A percentile compares a stretch with the other conserved stretches of the same genome.
These are phyloP conservation scores for Hyaloscypha variabilis DNA, from an alignment of 495 filamentous ascomycete species.

Conservation along the genomic window DNA sequence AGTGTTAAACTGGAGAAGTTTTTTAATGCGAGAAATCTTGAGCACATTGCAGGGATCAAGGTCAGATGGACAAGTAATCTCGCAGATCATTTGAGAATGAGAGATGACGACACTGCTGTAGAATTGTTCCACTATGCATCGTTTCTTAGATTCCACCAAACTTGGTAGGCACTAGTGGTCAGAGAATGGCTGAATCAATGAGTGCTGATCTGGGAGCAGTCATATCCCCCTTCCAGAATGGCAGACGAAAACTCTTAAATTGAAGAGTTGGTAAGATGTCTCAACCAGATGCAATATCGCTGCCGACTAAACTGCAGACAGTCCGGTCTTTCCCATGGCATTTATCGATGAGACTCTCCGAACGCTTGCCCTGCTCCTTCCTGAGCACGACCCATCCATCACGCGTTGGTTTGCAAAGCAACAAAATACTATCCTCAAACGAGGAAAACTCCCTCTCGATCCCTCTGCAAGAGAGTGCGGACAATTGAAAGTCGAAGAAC, in stretches of 20 bases:
- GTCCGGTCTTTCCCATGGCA: constrained; percentile 35
- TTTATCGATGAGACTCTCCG: constrained; percentile 49
- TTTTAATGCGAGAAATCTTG: constrained; percentile 38
- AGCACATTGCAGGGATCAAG: constrained; percentile 40
- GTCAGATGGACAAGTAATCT: constrained; percentile 47
- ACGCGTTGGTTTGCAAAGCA: constrained; percentile 36
- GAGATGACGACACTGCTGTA: constrained; percentile 42
- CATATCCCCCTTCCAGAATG: too few relatives aligned
- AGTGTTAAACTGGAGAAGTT: constrained; percentile 29
- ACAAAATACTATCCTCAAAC: too few relatives aligned
- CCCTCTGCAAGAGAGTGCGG: constrained; percentile 25
- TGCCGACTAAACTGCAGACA: too few relatives aligned
- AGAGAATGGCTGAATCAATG: background rate
- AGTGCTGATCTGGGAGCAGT: background rate
- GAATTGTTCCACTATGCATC: constrained; percentile 46
- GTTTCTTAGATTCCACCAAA: constrained; percentile 37
- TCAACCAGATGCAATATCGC: too few relatives aligned
- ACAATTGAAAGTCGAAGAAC: constrained; percentile 35
- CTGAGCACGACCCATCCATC: constrained; percentile 33
- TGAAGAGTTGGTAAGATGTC: too few relatives aligned
- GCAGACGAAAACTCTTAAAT: too few relatives aligned
- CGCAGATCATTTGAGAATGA: constrained; percentile 45
- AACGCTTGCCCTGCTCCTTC: constrained; percentile 50
- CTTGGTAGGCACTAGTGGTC: constrained; percentile 5
- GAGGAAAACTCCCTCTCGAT: constrained; percentile 32